A percentile compares a stretch with the other conserved stretches of the same genome.
These are phyloP conservation scores for Leishmania amazonensis DNA, from an alignment of 208 protist species.

Conservation along the genomic window DNA sequence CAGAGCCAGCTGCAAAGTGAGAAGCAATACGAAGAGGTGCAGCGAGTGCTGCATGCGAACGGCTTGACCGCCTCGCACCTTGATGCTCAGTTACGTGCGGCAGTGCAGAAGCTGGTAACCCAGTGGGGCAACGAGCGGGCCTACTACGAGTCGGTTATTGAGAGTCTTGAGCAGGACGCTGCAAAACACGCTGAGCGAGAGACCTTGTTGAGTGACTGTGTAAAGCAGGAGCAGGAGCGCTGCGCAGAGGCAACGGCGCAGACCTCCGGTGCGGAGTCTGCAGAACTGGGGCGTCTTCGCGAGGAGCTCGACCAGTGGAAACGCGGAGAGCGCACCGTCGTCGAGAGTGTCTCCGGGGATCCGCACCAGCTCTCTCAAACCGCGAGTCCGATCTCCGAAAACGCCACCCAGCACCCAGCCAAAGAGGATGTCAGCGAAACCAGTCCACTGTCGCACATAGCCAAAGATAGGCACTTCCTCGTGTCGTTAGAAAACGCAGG, in stretches of 20 bases:
- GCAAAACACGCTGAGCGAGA: slow-evolving; percentile 26
- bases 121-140: slow-evolving; percentile 26
- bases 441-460: neutral
- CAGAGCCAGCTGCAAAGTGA: slow-evolving; percentile 19
- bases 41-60: slow-evolving; percentile 9
- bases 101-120: slow-evolving; percentile 14
- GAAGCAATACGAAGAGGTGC: slow-evolving; percentile 24
- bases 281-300: slow-evolving; percentile 4
- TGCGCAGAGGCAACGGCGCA: neutral
- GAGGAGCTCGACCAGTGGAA: slow-evolving; percentile 7
- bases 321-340: neutral
- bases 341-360: neutral
- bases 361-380: neutral
- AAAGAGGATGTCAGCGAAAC: neutral
- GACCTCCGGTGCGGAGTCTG: neutral
- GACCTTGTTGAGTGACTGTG: slow-evolving; percentile 16
- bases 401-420: neutral
- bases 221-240: slow-evolving; percentile 21
- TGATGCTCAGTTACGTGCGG: neutral
- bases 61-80: neutral
- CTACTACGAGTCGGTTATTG: slow-evolving; percentile 25
- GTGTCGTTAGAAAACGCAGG: neutral
- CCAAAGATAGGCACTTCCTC: neutral
- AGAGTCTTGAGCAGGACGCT: slow-evolving; percentile 24
- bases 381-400: neutral